These are phyloP conservation scores for Clarireedia paspali DNA, from an alignment of 2,329 filamentous ascomycete species.

Conservation along the genomic window DNA sequence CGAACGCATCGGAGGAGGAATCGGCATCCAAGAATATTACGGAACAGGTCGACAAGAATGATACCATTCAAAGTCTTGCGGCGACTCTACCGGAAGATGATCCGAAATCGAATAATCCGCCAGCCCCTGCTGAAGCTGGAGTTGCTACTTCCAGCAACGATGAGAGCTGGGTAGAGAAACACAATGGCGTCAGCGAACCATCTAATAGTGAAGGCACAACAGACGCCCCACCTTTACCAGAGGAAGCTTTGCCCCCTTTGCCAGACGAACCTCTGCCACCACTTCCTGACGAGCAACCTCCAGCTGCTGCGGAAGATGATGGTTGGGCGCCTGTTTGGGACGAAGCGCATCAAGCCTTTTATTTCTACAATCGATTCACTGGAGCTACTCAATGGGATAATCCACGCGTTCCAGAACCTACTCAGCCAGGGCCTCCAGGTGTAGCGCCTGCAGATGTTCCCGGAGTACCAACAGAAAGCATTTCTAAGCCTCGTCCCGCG, in stretches of 20 bases:
- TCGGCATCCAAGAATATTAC: not conserved
- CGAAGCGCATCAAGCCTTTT: slow-evolving; percentile 57
- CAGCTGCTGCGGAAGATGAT: slow-evolving; percentile 46
- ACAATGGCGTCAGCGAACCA: slow-evolving; percentile 9
- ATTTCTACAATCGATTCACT: slow-evolving; percentile 80
- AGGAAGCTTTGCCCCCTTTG: slow-evolving; percentile 22
- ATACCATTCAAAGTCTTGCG: not conserved
- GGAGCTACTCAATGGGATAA: slow-evolving; percentile 77
- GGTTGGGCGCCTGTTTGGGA: slow-evolving; percentile 85
- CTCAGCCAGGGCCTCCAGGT: slow-evolving; percentile 18
- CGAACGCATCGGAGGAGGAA: not conserved
- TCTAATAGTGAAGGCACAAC: slow-evolving; percentile 5
- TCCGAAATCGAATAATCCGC: not conserved
- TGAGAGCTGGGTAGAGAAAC: slow-evolving; percentile 12
- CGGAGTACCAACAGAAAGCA: slow-evolving; percentile 15
- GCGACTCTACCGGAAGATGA: not conserved
- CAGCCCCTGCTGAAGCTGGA: slow-evolving; percentile 4
- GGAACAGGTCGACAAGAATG: not conserved
- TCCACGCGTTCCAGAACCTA: slow-evolving; percentile 56
- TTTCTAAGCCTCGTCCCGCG: slow-evolving; percentile 35
- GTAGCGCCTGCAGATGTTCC: slow-evolving; percentile 22
- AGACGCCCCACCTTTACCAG: slow-evolving; percentile 27
- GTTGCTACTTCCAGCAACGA: slow-evolving; percentile 7
- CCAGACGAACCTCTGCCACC: slow-evolving; percentile 20
- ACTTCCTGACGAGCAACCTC: slow-evolving; percentile 35